Percentiles rank a stretch among this genome's conserved stretches.
These are phyloP conservation scores for Trametes polyzona DNA, from an alignment of 1,284 basidiomycete genomes.

Conservation along the genomic window DNA sequence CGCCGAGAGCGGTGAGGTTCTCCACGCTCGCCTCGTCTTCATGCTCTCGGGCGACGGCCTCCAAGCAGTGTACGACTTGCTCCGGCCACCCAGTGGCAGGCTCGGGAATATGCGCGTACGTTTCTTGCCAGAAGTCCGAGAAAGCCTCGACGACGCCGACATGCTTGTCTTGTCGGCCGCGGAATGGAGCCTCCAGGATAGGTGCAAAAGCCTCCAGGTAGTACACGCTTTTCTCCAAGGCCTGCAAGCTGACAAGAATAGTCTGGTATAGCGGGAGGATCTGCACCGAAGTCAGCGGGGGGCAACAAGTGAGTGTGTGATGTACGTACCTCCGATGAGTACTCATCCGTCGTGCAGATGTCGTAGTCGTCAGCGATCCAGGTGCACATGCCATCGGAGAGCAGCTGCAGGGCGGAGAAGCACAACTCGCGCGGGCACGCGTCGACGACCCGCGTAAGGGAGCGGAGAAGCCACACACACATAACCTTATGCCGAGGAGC, in stretches of 20 bases:
- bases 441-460: conserved; percentile 56
- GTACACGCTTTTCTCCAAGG: conserved; percentile 41
- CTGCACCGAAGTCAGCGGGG: conserved; percentile 35
- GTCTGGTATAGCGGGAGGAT: conserved; percentile 64
- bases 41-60: conserved; percentile 19
- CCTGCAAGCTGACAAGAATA: conserved; percentile 51
- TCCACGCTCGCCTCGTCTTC: conserved; percentile 22
- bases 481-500: conserved; percentile 54
- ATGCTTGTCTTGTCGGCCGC: conserved; percentile 49
- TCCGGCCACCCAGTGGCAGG: conserved; percentile 56
- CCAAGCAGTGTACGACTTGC: conserved; percentile 25
- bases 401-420: conserved; percentile 46
- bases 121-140: conserved; percentile 57
- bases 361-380: conserved; percentile 67
- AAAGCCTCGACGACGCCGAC: conserved; percentile 50
- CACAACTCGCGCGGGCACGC: conserved; percentile 53
- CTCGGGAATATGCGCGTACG: conserved; percentile 43
- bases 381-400: conserved; percentile 57
- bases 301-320: not conserved
- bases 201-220: conserved; percentile 49
- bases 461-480: conserved; percentile 63
- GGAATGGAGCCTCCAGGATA: conserved; percentile 58
- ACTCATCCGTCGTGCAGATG: conserved; percentile 54
- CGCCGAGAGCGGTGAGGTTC: conserved; percentile 17
- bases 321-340: conserved; percentile 57